Evolutionary conservation across 352 stramenopile genomes (phyloP), one percentile per base, ranked within the genome.

Genomic region (Phytophthora palmivora): DNA sequence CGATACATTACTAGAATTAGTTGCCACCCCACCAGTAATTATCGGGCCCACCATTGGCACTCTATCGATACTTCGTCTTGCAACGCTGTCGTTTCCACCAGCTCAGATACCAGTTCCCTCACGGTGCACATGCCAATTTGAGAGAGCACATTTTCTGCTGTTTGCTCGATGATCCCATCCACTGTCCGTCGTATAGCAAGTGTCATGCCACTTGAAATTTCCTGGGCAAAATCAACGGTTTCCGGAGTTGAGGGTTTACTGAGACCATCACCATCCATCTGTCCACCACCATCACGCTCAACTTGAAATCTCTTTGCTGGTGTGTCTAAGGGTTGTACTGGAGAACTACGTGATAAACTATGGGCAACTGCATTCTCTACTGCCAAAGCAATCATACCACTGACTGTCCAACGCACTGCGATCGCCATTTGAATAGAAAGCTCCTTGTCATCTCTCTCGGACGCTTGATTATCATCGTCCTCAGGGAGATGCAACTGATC

Each of bases 341-440:
- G 14, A 26, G 41, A 24, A 6, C 22, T 46, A 3, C n/a, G 46
- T 12, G 52, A n/a, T 28, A 58, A 28, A 37, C 45, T 58, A 16
- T 55, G 51, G 21, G 48, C 19, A n/a, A 78, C 50, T 11, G 67
- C 53, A 24, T 76, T 73, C 28, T 79, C 67, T 15, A 79, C 63
- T 24, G 68, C 71, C 7, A 83, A 38, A n/a, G 67, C 64, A 37
- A 86, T 69, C 38, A 86, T 71, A 2, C 64, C 72, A 30, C 72
- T 70, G 11, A 86, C 69, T 10, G 71, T 71, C 49, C 58, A 73
- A 36, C 71, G 63, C 37, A 83, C 75, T 16, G 77, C 74, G 46
- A 83, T 78, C n/a, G 66, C 71, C 72, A 77, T 83, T 55, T 72
- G 63, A 47, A 86, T 71, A 21, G 65, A 69, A 6, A 78, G 42